A percentile compares a stretch with the other conserved stretches of the same genome.
Conservation (phyloP, 495 filamentous ascomycete species). For the Trichoderma gamsii region DNA sequence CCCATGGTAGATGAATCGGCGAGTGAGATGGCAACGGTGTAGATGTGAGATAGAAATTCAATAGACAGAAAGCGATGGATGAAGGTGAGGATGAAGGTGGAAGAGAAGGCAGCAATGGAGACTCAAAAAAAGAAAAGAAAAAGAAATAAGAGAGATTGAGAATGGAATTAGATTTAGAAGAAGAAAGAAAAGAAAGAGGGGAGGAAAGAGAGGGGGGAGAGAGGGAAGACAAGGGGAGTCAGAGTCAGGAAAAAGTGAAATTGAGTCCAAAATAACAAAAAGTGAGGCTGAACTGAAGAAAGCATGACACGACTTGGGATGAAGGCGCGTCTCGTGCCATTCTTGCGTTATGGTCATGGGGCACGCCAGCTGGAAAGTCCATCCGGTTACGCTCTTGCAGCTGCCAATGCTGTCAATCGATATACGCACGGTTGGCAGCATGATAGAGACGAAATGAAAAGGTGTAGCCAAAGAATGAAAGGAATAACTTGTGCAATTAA, state of each 20-base stretch:
- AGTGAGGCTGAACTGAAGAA: neutral
- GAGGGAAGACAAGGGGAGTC: neutral
- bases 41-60: neutral
- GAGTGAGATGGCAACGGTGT: neutral
- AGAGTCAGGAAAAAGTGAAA: too few species aligned
- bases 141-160: neutral
- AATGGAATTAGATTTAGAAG: neutral
- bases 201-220: neutral
- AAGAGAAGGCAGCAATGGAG: neutral
- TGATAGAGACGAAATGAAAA: too few species aligned
- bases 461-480: neutral
- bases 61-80: too few species aligned
- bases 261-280: too few species aligned
- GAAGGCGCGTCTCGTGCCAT: neutral
- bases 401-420: neutral
- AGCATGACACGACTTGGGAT: neutral
- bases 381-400: neutral
- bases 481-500: too few species aligned
- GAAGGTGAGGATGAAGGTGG: neutral
- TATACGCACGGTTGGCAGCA: neutral
- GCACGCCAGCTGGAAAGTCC: slow-evolving; percentile 1
- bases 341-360: neutral
- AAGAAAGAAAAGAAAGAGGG: neutral
- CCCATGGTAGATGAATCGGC: neutral
- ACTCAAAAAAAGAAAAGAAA: neutral